Evolutionary conservation across 2,329 filamentous ascomycete species (phyloP).

Genomic region (Colletotrichum caudatum): DNA sequence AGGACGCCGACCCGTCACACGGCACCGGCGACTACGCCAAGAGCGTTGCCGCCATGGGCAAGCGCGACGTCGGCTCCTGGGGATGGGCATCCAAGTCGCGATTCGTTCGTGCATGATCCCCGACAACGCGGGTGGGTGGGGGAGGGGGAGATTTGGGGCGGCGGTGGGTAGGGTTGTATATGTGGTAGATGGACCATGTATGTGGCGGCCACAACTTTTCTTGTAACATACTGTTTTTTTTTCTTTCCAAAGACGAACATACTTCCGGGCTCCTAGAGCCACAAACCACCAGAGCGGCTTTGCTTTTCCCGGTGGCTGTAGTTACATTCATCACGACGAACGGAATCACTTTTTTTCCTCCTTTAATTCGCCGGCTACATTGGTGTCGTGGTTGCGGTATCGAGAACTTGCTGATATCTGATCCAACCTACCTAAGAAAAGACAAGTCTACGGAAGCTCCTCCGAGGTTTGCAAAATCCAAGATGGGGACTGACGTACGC

Average conservation of each 20-base stretch:
- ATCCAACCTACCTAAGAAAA: neutral
- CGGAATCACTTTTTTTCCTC: neutral
- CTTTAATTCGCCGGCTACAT: neutral
- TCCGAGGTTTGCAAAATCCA: neutral
- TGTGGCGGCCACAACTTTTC: neutral
- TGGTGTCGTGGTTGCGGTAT: neutral
- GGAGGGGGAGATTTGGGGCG: neutral
- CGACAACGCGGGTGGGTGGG: no score
- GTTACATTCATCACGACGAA: neutral
- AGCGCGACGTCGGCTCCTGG: slow-evolving; percentile 32
- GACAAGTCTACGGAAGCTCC: neutral
- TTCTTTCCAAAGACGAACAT: neutral
- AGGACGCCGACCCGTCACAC: slow-evolving; percentile 55
- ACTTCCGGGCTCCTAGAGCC: neutral
- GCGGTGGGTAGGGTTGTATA: neutral
- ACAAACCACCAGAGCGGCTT: neutral
- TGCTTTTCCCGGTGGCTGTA: no score
- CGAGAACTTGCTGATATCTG: neutral
- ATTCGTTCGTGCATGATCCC: slow-evolving; percentile 17
- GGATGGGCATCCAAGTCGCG: slow-evolving; percentile 41
- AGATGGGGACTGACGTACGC: no score
- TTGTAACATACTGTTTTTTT: slow-evolving; percentile 14
- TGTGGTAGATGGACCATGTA: neutral
- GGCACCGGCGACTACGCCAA: slow-evolving; percentile 57
- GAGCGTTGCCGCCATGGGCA: slow-evolving; percentile 48